Base-by-base conservation (phyloP, 75 land plant species). In the Pinus taeda region DNA sequence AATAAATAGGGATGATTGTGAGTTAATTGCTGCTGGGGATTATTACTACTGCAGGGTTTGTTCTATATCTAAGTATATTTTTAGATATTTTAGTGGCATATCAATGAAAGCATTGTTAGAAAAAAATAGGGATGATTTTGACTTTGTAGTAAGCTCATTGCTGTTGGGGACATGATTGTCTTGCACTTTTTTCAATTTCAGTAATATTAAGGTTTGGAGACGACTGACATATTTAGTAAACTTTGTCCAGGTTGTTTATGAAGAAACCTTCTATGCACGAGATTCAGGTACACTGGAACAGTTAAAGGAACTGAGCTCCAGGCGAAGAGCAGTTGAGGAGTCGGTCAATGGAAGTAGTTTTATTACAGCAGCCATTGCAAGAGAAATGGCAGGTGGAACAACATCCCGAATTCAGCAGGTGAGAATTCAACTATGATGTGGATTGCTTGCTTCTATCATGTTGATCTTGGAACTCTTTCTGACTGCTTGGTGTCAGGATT, bases 381-480 rank as follows among this genome's bases (percentile, higher is more conserved):
- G 93, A 73, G 93, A 91, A 80, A 91, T 91, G 87, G 89, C 93
- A 56, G 93, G 93, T 39, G 93, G 93, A 26, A 59, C 86, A 59
- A 82, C 92, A 55, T 89, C 91, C 67, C 84, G 78, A 57, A 69
- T 60, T 71, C 77, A 83, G 81, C 92, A 90, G 90, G 92, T 92
- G 62, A 59, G 21, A 30, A 18, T 29, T 72, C 36, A 45, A 71
- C 21, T 15, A 33, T 56, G 22, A 8, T 55, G 29, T 18, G 15
- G 60, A 22, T 77, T 53, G 4, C 57, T 64, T 20, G 18, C 37
- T 69, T 77, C 0, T 67, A 4, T 37, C 39, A 30, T 33, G n/a
- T 60, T 75, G 15, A 21, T 49, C 60, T 45, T 49, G 13, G 1
- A 72, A 56, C 6, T 20, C 36, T 73, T 4, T 45, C 74, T 73